These are phyloP conservation scores for Geotrichum histeridarum DNA, from an alignment of 1,139 yeast genomes.

Conservation along the genomic window DNA sequence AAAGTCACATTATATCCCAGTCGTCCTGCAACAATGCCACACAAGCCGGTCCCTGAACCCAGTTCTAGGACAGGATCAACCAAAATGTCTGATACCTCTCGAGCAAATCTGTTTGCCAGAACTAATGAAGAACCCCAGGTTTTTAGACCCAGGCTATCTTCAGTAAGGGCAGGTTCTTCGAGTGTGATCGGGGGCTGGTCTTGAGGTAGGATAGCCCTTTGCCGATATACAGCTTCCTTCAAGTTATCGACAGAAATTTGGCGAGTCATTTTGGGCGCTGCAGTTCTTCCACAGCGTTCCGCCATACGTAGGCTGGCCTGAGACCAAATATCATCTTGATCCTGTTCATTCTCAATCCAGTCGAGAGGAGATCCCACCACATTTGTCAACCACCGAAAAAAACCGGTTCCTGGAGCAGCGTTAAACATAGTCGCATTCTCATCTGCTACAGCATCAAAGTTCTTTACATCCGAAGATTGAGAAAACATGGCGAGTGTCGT, in stretches of 20 bases:
- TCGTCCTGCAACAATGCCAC: slow-evolving; percentile 59
- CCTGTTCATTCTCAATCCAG: slow-evolving; percentile 44
- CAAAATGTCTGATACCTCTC: slow-evolving; percentile 24
- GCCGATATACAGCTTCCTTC: slow-evolving; percentile 8
- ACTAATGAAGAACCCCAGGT: slow-evolving; percentile 94
- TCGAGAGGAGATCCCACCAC: slow-evolving; percentile 53
- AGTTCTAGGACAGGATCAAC: slow-evolving; percentile 59
- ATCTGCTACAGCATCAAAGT: slow-evolving; percentile 43
- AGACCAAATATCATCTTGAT: slow-evolving; percentile 46
- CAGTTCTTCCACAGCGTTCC: slow-evolving; percentile 82
- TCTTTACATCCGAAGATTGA: slow-evolving; percentile 47
- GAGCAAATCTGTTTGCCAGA: slow-evolving; percentile 52
- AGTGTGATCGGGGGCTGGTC: slow-evolving; percentile 40
- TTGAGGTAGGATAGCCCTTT: slow-evolving; percentile 25
- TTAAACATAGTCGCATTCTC: slow-evolving; percentile 34
- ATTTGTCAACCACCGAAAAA: slow-evolving; percentile 60
- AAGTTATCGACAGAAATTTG: slow-evolving; percentile 35
- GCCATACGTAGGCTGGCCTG: slow-evolving; percentile 63
- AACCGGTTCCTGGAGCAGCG: slow-evolving; percentile 24
- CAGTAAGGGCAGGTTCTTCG: slow-evolving; percentile 79
- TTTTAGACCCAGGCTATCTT: slow-evolving; percentile 82
- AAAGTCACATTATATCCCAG: slow-evolving; percentile 50
- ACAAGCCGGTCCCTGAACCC: slow-evolving; percentile 92
- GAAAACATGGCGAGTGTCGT: slow-evolving; percentile 48
- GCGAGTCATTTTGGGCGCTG: slow-evolving; percentile 67